Conservation (phyloP, 345 rosid species). For the Capsella bursapastoris region DNA sequence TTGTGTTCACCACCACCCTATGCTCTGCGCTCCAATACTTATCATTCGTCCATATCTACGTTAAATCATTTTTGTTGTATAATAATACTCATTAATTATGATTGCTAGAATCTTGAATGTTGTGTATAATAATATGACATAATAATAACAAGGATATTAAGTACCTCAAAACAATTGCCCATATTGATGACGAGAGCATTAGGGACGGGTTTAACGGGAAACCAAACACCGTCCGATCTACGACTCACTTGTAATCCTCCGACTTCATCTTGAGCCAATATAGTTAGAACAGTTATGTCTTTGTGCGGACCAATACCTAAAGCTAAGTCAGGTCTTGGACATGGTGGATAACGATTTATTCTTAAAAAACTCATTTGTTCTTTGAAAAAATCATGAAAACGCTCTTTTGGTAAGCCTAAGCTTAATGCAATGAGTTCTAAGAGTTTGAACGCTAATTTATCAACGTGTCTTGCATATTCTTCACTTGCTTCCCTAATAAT, state of each 20-base stretch:
- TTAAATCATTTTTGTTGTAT: not conserved
- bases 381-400: constrained; percentile 55
- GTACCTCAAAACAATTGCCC: constrained; percentile 66
- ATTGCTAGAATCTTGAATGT: not conserved
- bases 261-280: constrained; percentile 78
- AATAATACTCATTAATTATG: not conserved
- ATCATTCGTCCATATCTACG: constrained; percentile 72
- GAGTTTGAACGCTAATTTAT: constrained; percentile 52
- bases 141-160: not conserved
- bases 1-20: constrained; percentile 61
- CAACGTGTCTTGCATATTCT: constrained; percentile 57
- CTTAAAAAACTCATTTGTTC: constrained; percentile 59
- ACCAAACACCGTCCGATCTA: constrained; percentile 76
- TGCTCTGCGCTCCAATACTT: constrained; percentile 68
- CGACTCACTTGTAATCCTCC: constrained; percentile 75
- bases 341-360: constrained; percentile 79
- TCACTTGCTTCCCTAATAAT: constrained; percentile 52
- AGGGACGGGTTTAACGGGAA: constrained; percentile 65
- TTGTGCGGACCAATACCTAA: constrained; percentile 84
- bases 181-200: constrained; percentile 77
- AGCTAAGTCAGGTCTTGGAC: constrained; percentile 78
- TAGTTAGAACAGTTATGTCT: constrained; percentile 72
- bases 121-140: not conserved
- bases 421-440: constrained; percentile 60
- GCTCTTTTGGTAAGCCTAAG: constrained; percentile 55